Conservation (phyloP, 164 flowering plant species). For the Annona cherimola region DNA sequence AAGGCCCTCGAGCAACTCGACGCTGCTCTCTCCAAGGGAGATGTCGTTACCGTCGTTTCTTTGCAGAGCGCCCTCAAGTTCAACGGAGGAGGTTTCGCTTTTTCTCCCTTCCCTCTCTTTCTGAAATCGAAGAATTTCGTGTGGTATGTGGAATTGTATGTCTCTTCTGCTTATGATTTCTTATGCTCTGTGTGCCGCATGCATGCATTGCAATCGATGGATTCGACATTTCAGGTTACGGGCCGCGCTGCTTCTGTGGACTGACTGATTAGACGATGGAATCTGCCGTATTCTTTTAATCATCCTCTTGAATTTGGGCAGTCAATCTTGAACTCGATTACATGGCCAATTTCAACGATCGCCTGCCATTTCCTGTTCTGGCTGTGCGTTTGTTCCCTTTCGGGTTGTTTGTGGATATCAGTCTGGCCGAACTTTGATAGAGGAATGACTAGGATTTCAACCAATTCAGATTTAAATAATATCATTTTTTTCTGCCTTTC, state of each 20-base stretch:
- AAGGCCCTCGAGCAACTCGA: slow-evolving; percentile 85
- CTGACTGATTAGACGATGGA: background rate
- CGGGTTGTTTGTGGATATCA: background rate
- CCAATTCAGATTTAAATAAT: no score
- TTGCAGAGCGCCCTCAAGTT: slow-evolving; percentile 90
- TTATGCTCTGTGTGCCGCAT: background rate
- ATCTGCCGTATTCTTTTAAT: background rate
- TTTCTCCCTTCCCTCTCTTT: background rate
- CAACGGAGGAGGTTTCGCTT: slow-evolving; percentile 86
- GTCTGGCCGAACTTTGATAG: background rate
- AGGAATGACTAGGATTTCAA: background rate
- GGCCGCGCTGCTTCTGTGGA: background rate
- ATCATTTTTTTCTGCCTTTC: background rate
- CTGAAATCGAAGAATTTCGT: background rate
- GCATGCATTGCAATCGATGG: background rate
- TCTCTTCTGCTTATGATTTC: background rate
- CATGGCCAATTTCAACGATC: background rate
- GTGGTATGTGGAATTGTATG: background rate
- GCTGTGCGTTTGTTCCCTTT: no score
- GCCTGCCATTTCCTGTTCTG: background rate
- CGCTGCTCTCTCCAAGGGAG: slow-evolving; percentile 57
- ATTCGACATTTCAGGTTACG: background rate
- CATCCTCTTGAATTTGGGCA: background rate
- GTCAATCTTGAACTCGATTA: background rate
- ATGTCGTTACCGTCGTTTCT: slow-evolving; percentile 53